Evolutionary conservation across 768 basidiomycete genomes (phyloP), one percentile per base, ranked within the genome.

Genomic region (Sporobolomyces roseus): DNA sequence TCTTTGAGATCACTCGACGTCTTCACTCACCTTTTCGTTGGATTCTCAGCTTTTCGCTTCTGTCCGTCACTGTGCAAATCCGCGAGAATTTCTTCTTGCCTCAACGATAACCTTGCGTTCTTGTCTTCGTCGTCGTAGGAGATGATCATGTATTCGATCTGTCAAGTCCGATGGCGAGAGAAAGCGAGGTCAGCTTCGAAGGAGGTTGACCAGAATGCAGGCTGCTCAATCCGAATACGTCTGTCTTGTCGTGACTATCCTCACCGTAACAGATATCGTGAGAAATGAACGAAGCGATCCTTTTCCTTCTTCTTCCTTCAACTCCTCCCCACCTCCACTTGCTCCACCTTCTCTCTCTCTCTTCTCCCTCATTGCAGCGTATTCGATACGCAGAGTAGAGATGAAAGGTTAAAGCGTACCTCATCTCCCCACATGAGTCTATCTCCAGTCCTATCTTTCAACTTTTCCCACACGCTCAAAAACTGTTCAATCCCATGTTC

Each of bases 341-440:
- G 10, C 38, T 41, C 38, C 35, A 6, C 12, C 55, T 32, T 10
- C 55, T 35, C 14, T n/a, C 21, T 41, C 10, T 23, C n/a, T 12
- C 23, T 12, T 50, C 38, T n/a, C 41, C 19, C 27, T 59, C 36
- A 16, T 43, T 19, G 50, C 50, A 1, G 17, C 9, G 38, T 9
- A 41, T 9, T 9, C 9, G 38, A 41, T 9, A 41, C 9, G 14
- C 6, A 56, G 41, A 36, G 36, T 41, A n/a, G 13, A 13, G 21
- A 33, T 21, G 50, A 10, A 27, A 51, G 25, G 21, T 30, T 14
- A 23, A 48, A 52, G 74, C 79, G 63, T 78, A 94, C 94, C 88
- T 99, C 96, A 77, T 99, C 96, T 23, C 96, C 96, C 96, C 96
- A 99, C 16, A 96, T 83, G 35, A 99, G 81, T 71, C 91, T 89